Conservation (phyloP, 352 stramenopile genomes). For the Globisporangium cystogenes region DNA sequence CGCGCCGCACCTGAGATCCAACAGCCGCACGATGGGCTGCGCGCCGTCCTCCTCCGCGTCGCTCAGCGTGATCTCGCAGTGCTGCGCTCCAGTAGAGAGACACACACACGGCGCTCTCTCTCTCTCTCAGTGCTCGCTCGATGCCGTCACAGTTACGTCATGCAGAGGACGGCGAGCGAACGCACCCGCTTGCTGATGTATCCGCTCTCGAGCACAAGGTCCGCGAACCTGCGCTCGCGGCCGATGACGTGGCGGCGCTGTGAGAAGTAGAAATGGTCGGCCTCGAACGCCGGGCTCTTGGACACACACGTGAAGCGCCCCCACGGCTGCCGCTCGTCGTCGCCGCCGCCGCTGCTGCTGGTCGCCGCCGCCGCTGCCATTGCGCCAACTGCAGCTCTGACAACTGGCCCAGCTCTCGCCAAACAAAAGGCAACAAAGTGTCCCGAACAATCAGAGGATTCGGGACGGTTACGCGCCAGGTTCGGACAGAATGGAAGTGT, state of each 20-base stretch:
- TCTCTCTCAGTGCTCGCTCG: not conserved
- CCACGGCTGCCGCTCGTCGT: slow-evolving; percentile 23
- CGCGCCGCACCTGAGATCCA: slow-evolving; percentile 45
- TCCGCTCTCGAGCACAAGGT: slow-evolving; percentile 45
- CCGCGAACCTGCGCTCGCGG: slow-evolving; percentile 33
- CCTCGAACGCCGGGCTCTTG: slow-evolving; percentile 40
- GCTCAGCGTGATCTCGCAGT: slow-evolving; percentile 43
- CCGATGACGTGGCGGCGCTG: slow-evolving; percentile 40
- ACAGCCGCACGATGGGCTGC: slow-evolving; percentile 28
- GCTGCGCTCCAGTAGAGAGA: slow-evolving; percentile 22
- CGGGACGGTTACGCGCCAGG: no score
- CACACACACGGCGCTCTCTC: no score
- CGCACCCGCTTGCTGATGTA: slow-evolving; percentile 70
- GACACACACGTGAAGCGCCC: slow-evolving; percentile 60
- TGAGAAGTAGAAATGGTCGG: slow-evolving; percentile 61
- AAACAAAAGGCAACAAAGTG: no score
- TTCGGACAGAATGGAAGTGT: no score
- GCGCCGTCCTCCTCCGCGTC: slow-evolving; percentile 15
- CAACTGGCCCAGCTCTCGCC: no score
- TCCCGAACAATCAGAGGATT: no score
- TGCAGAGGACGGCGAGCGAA: not conserved
- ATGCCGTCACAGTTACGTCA: no score
- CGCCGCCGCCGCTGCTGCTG: not conserved
- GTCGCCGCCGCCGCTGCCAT: not conserved
- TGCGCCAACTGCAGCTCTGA: not conserved